phyloP scores from a whole-genome alignment of 176 grass and related monocot species.

The Rhynchospora tenuis region DNA sequence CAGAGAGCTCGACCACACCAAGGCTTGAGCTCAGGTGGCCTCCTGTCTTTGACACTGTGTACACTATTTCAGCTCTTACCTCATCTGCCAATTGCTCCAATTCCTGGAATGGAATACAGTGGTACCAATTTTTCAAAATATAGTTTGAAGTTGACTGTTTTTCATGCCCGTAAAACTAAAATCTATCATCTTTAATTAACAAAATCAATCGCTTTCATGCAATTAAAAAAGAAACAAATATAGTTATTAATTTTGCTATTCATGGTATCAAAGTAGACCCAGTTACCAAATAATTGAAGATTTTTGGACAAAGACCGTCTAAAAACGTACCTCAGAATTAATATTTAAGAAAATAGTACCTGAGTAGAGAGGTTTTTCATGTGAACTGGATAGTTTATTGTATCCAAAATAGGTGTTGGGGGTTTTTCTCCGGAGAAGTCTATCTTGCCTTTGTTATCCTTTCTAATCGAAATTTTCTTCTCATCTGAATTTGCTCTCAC shows the following conservation, averaged over 20 bases:
- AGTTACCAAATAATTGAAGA: background rate
- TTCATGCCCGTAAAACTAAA: no score
- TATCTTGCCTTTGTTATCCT: constrained; percentile 43
- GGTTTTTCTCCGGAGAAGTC: constrained; percentile 72
- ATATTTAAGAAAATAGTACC: constrained; percentile 17
- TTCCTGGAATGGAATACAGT: constrained; percentile 29
- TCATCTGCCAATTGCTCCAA: constrained; percentile 86
- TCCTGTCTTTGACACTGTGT: constrained; percentile 57
- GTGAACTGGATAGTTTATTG: constrained; percentile 70
- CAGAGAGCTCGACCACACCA: constrained; percentile 76
- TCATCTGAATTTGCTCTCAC: constrained; percentile 36
- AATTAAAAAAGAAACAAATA: no score
- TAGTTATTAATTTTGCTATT: background rate
- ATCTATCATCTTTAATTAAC: background rate
- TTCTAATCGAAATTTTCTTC: constrained; percentile 36
- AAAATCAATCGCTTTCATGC: background rate
- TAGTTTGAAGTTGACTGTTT: background rate
- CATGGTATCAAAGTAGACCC: background rate
- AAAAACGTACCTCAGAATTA: background rate
- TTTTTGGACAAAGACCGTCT: background rate
- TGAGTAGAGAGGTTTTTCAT: constrained; percentile 83
- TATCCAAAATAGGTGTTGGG: constrained; percentile 68
- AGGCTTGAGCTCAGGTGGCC: constrained; percentile 84
- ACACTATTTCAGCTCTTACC: constrained; percentile 69
- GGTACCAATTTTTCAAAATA: background rate